Conservation (phyloP, 345 rosid species). For the Linum trigynum region DNA sequence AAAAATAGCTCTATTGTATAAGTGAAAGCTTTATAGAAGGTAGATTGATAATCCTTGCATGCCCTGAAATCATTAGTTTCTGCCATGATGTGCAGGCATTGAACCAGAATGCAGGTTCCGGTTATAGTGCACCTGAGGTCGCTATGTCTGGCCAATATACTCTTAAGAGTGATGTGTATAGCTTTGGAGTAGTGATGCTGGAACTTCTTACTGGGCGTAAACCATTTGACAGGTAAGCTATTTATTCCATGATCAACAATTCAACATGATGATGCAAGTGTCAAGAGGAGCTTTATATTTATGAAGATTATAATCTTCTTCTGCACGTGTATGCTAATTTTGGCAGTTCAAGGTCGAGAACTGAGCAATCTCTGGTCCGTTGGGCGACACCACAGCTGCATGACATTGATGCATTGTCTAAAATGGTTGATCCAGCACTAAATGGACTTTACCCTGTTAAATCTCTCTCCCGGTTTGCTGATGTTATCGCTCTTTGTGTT, state of each 20-base stretch:
- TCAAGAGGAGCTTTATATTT: background rate
- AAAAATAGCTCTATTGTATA: no score
- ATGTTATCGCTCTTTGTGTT: constrained; percentile 94
- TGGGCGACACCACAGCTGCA: constrained; percentile 99
- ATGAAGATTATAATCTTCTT: background rate
- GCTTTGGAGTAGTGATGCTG: constrained; percentile 95
- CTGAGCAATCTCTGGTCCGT: constrained; percentile 89
- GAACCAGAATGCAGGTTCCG: constrained; percentile 53
- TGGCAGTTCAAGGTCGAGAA: constrained; percentile 73
- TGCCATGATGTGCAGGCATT: constrained; percentile 39
- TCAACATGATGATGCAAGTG: background rate
- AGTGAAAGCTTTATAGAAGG: no score
- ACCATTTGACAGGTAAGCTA: constrained; percentile 81
- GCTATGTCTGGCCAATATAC: constrained; percentile 87
- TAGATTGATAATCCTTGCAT: no score
- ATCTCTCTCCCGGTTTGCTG: constrained; percentile 97
- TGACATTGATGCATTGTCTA: constrained; percentile 86
- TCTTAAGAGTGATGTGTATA: constrained; percentile 85
- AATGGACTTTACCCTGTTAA: constrained; percentile 93
- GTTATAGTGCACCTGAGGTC: constrained; percentile 89
- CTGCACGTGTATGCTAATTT: background rate
- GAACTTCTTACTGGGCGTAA: constrained; percentile 96
- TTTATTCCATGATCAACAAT: background rate
- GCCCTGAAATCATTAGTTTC: no score
- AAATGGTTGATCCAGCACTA: constrained; percentile 97